phyloP scores from a whole-genome alignment of 2,329 filamentous ascomycete genomes.

The Diaporthe capsici region DNA sequence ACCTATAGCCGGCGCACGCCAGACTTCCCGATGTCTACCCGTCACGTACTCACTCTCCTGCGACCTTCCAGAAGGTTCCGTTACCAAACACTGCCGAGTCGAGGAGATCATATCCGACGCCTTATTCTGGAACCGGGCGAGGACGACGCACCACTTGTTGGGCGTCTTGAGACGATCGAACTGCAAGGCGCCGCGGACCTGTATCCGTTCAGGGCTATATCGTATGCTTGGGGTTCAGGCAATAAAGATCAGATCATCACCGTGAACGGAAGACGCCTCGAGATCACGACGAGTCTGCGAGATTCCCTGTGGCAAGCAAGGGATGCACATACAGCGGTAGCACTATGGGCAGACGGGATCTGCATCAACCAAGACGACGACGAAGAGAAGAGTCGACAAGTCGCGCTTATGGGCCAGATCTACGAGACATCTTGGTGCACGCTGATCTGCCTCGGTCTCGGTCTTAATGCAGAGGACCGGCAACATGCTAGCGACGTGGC shows the following conservation, averaged over 20 bases:
- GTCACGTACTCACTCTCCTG: neutral
- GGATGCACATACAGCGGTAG: too few relatives aligned
- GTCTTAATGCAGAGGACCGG: neutral
- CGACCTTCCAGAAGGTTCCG: neutral
- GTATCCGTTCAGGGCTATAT: conserved; percentile 6
- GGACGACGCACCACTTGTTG: neutral
- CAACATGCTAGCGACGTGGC: neutral
- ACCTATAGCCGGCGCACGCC: neutral
- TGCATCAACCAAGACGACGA: conserved; percentile 24
- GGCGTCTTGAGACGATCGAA: neutral
- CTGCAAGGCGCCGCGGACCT: neutral
- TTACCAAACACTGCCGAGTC: neutral
- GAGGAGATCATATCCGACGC: neutral
- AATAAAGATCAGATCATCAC: neutral
- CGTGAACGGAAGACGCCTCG: neutral
- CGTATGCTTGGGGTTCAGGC: conserved; percentile 17
- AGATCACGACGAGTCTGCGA: conserved; percentile 14
- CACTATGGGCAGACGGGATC: neutral
- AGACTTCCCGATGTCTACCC: neutral
- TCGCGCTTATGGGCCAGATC: conserved; percentile 10
- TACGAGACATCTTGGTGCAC: neutral
- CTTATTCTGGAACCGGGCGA: neutral
- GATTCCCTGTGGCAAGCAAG: neutral
- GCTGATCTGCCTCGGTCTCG: conserved; percentile 16
- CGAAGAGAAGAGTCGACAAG: conserved; percentile 2